A percentile compares a stretch with the other conserved stretches of the same genome.
Evolutionary conservation across 2,329 filamentous ascomycete species (phyloP).

Genomic region (Aspergillus costaricaensis): DNA sequence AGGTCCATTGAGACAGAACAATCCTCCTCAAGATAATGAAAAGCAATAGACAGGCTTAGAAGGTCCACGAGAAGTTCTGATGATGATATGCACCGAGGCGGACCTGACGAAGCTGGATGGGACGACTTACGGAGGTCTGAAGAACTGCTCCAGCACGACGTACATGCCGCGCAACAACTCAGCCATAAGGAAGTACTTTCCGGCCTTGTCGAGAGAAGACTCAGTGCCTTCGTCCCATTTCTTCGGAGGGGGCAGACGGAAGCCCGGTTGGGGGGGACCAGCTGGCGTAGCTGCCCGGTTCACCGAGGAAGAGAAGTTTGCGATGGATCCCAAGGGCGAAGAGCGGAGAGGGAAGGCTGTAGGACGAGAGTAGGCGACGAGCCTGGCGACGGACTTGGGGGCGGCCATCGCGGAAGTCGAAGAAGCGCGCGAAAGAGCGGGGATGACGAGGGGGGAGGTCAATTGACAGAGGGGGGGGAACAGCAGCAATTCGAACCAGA

Average conservation of each 20-base stretch:
- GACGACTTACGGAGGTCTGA: constrained; percentile 85
- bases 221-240: constrained; percentile 81
- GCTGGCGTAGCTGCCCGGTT: constrained; percentile 65
- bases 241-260: constrained; percentile 72
- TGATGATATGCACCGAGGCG: not conserved
- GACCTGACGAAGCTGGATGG: not conserved
- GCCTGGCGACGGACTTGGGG: constrained; percentile 46
- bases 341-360: constrained; percentile 32
- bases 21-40: not conserved
- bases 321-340: constrained; percentile 49
- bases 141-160: constrained; percentile 95
- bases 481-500: constrained; percentile 24
- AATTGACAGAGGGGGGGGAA: constrained; percentile 22
- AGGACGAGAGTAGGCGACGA: constrained; percentile 45
- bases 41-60: not conserved
- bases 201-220: constrained; percentile 75
- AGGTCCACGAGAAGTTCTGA: not conserved
- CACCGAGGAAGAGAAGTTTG: constrained; percentile 66
- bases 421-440: constrained; percentile 14
- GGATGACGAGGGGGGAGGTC: constrained; percentile 20
- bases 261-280: constrained; percentile 76
- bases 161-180: constrained; percentile 99
- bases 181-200: constrained; percentile 91
- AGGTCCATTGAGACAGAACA: not conserved
- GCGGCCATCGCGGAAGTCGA: constrained; percentile 45